A percentile compares a stretch with the other conserved stretches of the same genome.
These are phyloP conservation scores for Cladosporium sp. DNA, from an alignment of 2,329 filamentous ascomycete species.

Conservation along the genomic window DNA sequence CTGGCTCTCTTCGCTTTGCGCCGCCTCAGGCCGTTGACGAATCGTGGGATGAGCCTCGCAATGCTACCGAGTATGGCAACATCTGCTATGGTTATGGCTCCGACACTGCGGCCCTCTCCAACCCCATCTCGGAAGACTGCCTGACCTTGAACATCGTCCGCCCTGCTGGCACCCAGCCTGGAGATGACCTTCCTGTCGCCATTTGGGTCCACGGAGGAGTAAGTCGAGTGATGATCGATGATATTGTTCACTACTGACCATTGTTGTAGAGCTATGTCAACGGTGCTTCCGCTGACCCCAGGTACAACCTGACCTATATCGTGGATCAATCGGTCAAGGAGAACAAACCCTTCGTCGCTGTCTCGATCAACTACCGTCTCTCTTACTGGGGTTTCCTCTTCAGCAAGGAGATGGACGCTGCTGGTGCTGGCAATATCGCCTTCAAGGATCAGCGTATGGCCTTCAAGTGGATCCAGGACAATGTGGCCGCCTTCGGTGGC, in stretches of 20 bases:
- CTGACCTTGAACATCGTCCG: constrained; percentile 58
- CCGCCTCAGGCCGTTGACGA: constrained; percentile 12
- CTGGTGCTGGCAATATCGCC: constrained; percentile 24
- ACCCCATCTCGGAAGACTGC: constrained; percentile 47
- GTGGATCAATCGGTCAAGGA: constrained; percentile 58
- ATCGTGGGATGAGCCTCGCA: constrained; percentile 9
- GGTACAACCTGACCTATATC: constrained; percentile 53
- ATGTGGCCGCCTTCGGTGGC: constrained; percentile 56
- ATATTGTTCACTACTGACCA: neutral
- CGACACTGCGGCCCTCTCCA: neutral
- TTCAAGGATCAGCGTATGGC: constrained; percentile 18
- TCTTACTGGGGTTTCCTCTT: constrained; percentile 10
- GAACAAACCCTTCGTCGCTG: constrained; percentile 47
- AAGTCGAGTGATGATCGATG: neutral
- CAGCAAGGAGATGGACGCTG: constrained; percentile 5
- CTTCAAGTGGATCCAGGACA: constrained; percentile 38
- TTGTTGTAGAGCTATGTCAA: neutral
- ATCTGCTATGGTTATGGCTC: constrained; percentile 31
- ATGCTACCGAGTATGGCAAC: constrained; percentile 28
- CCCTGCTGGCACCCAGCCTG: constrained; percentile 27
- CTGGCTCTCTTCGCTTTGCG: constrained; percentile 32
- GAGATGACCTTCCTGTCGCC: constrained; percentile 48
- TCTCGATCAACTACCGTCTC: constrained; percentile 61
- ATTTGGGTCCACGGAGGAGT: constrained; percentile 61
- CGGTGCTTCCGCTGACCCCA: constrained; percentile 39